phyloP scores from a whole-genome alignment of 2,329 filamentous ascomycete genomes.

The Trichoderma afroharzianum region DNA sequence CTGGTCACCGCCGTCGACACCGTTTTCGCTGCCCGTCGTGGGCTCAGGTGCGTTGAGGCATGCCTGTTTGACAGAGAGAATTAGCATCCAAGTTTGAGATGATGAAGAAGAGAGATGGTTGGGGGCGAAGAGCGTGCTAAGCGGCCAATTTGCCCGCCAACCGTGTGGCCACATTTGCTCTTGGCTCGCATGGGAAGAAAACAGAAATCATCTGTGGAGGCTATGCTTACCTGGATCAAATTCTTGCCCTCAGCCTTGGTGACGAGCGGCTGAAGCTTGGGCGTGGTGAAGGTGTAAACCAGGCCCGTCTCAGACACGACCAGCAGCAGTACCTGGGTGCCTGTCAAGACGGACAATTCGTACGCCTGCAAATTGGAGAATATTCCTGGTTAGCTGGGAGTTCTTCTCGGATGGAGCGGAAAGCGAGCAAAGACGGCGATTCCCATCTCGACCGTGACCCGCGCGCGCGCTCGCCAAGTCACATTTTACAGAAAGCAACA shows the following conservation, averaged over 20 bases:
- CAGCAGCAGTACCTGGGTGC: constrained; percentile 92
- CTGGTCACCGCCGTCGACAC: constrained; percentile 69
- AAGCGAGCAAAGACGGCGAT: neutral
- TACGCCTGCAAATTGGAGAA: constrained; percentile 65
- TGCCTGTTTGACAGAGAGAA: constrained; percentile 56
- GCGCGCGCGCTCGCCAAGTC: neutral
- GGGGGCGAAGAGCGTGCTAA: neutral
- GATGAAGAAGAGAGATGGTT: neutral
- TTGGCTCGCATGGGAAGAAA: too few relatives aligned
- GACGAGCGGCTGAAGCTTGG: constrained; percentile 95
- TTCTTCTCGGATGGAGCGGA: constrained; percentile 2
- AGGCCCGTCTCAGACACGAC: constrained; percentile 97
- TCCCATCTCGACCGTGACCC: neutral
- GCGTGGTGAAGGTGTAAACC: constrained; percentile 97
- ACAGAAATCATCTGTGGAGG: neutral
- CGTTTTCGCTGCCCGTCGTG: constrained; percentile 73
- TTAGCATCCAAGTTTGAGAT: constrained; percentile 29
- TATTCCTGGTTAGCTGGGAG: constrained; percentile 21
- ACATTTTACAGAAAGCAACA: neutral
- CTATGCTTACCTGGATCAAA: constrained; percentile 78
- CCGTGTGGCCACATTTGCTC: neutral
- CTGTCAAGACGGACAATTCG: constrained; percentile 93
- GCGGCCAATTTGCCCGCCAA: neutral
- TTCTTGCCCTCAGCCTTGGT: constrained; percentile 99
- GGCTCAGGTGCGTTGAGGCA: constrained; percentile 96